Percentiles rank a stretch among this genome's conserved stretches.
phyloP scores from a whole-genome alignment of 371 early-diverging fungal genomes.

The Mortierella sp. region DNA sequence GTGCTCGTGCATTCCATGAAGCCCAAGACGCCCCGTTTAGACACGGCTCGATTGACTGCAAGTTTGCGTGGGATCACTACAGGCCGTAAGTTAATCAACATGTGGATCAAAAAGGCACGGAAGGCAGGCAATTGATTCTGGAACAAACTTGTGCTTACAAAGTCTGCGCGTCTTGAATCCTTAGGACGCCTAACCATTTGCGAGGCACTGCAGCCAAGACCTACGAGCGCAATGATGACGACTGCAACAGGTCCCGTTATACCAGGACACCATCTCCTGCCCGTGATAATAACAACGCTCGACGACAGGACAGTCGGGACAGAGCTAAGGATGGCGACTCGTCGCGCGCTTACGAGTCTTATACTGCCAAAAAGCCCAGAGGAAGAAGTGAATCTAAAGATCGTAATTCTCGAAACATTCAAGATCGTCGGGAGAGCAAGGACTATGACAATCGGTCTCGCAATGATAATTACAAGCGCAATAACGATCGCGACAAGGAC shows the following conservation, averaged over 20 bases:
- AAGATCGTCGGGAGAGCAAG: slow-evolving; percentile 17
- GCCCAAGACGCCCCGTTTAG: slow-evolving; percentile 25
- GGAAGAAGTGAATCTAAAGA: slow-evolving; percentile 25
- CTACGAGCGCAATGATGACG: slow-evolving; percentile 2
- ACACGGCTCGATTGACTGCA: slow-evolving; percentile 26
- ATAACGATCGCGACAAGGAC: slow-evolving; percentile 13
- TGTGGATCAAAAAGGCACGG: neutral
- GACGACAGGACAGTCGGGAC: slow-evolving; percentile 16
- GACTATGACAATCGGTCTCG: neutral
- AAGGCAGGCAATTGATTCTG: neutral
- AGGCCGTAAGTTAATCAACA: slow-evolving; percentile 25
- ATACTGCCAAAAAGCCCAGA: slow-evolving; percentile 5
- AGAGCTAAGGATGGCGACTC: slow-evolving; percentile 10
- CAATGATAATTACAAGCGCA: slow-evolving; percentile 9
- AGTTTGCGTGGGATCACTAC: slow-evolving; percentile 42
- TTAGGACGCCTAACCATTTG: slow-evolving; percentile 22
- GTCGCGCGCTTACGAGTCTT: neutral
- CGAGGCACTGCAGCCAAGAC: slow-evolving; percentile 15
- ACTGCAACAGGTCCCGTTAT: neutral
- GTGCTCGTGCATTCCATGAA: slow-evolving; percentile 34
- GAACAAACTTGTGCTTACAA: neutral
- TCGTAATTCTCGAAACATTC: slow-evolving; percentile 7
- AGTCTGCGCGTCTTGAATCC: neutral
- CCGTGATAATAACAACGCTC: slow-evolving; percentile 1
- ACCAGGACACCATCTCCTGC: slow-evolving; percentile 21